These are phyloP conservation scores for Colletotrichum limetticola DNA, from an alignment of 2,329 filamentous ascomycete species.

Conservation along the genomic window DNA sequence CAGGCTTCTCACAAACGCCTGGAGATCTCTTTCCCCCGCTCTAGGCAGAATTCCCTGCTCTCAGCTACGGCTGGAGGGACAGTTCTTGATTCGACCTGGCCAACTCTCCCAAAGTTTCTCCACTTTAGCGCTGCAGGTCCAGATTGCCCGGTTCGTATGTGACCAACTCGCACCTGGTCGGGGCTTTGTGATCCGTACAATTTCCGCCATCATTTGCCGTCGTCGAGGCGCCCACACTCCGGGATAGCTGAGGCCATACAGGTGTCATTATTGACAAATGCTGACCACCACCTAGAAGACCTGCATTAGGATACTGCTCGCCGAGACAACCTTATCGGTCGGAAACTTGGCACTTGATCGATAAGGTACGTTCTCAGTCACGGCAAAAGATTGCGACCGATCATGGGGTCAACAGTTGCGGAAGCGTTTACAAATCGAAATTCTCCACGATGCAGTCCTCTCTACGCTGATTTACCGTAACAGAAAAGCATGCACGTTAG, in stretches of 20 bases:
- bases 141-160: background rate
- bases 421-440: background rate
- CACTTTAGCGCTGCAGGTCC: background rate
- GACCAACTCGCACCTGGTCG: background rate
- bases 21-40: background rate
- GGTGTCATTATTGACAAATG: background rate
- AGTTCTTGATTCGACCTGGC: background rate
- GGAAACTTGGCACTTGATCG: background rate
- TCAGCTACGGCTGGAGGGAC: conserved; percentile 16
- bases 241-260: background rate
- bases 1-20: no score
- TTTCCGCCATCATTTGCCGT: conserved; percentile 1
- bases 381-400: background rate
- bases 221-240: background rate
- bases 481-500: background rate
- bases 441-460: background rate
- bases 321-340: conserved; percentile 16
- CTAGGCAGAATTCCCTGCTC: background rate
- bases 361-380: background rate
- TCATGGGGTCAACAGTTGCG: background rate
- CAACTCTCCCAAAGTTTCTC: background rate
- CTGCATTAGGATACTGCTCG: background rate
- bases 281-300: background rate
- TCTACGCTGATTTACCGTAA: background rate
- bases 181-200: background rate